Conservation (phyloP, 129 eudicot species). For the sunflower (Helianthus annuus) region DNA sequence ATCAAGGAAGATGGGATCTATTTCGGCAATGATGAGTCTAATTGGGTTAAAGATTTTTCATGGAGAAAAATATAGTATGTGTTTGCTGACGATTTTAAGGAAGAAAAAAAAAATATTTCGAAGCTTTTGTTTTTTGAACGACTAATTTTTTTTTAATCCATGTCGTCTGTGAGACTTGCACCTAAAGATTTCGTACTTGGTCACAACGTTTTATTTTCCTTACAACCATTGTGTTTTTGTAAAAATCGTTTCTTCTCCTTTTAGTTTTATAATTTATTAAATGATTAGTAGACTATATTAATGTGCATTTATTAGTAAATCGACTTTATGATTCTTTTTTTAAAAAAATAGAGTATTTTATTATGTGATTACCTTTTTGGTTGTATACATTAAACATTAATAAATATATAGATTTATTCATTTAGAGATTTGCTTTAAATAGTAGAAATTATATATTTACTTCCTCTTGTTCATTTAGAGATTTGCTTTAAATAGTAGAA, state of each 20-base stretch:
- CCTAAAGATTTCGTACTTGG: not conserved
- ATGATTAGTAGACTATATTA: not conserved
- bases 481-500: not conserved
- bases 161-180: too few relatives aligned
- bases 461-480: not conserved
- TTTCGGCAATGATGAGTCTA: constrained; percentile 40
- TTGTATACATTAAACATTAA: not conserved
- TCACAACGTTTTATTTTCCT: not conserved
- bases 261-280: not conserved
- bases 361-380: too few relatives aligned
- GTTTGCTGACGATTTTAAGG: not conserved
- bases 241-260: not conserved
- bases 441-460: not conserved
- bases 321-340: not conserved
- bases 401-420: too few relatives aligned
- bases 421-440: not conserved
- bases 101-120: not conserved
- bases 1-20: constrained; percentile 67
- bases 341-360: too few relatives aligned
- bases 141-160: too few relatives aligned
- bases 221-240: not conserved
- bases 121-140: not conserved
- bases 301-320: not conserved
- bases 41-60: constrained; percentile 49
- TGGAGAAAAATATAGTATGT: constrained; percentile 26